phyloP scores from a whole-genome alignment of 2,329 filamentous ascomycete genomes.

The Fusarium sp. region DNA sequence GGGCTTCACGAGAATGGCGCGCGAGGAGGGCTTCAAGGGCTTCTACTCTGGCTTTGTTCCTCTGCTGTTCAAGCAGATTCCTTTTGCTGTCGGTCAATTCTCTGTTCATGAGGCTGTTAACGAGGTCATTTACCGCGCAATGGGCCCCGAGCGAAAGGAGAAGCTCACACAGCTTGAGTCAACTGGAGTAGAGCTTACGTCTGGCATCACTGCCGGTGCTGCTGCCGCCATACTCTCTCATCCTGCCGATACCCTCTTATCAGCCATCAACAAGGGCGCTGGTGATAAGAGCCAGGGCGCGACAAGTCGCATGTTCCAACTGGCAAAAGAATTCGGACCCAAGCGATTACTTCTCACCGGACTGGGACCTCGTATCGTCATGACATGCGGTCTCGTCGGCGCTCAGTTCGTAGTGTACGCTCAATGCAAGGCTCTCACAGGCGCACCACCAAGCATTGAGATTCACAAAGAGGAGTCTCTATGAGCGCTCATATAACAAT shows the following conservation, averaged over 20 bases:
- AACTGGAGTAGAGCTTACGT: conserved; percentile 84
- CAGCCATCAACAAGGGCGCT: conserved; percentile 64
- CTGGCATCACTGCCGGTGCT: conserved; percentile 86
- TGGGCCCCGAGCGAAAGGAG: conserved; percentile 74
- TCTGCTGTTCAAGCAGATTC: conserved; percentile 87
- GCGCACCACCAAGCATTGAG: conserved; percentile 59
- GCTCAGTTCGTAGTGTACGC: conserved; percentile 65
- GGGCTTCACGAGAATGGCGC: conserved; percentile 78
- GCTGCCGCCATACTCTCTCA: conserved; percentile 89
- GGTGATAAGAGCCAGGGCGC: conserved; percentile 57
- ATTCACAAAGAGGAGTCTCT: conserved; percentile 58
- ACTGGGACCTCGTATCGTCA: conserved; percentile 59
- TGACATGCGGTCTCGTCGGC: conserved; percentile 62
- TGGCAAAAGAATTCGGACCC: conserved; percentile 60
- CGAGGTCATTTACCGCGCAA: conserved; percentile 73
- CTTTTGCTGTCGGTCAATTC: conserved; percentile 95
- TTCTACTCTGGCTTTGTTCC: conserved; percentile 94
- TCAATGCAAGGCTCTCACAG: conserved; percentile 61
- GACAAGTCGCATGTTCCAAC: conserved; percentile 60
- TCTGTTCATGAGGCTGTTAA: conserved; percentile 90
- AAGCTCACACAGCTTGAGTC: conserved; percentile 74
- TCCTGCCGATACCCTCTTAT: conserved; percentile 75
- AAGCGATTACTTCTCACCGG: conserved; percentile 56
- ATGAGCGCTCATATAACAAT: conserved; percentile 7
- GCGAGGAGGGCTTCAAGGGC: conserved; percentile 78